Base-by-base conservation (phyloP, 257 asterid genomes). In the Solanum pimpinellifolium region DNA sequence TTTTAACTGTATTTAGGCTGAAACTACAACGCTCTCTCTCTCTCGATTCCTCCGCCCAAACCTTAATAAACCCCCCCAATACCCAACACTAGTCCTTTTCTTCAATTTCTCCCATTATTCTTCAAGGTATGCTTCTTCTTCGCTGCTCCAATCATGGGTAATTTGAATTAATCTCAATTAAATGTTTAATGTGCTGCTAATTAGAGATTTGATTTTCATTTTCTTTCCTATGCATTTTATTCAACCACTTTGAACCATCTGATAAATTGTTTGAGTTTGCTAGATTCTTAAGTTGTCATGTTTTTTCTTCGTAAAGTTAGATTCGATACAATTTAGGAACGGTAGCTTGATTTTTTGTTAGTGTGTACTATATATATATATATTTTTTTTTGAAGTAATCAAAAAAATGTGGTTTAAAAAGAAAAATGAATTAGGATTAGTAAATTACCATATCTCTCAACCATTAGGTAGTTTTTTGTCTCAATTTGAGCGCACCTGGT, bases 1-100 rank as follows among this genome's bases (percentile, higher is more conserved):
- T 9, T 9, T 35, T 31, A 16, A 65, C 82, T 70, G 70, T 12
- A 20, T 29, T 59, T 59, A 73, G 83, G 83, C 86, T 87, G 91
- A 89, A 87, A 85, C 90, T 89, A 60, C 91, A 56, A 89, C 80
- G 39, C 73, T 52, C 88, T 80, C 74, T 81, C 73, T 42, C 88
- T 87, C 74, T 81, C 70, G 89, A 85, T 84, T 59, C 69, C 81
- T 89, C 90, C 90, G 91, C 91, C 88, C 75, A 13, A 49, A 52
- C 73, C 84, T 41, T 27, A 39, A 39, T 27, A 75, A 75, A 56
- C 11, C 11, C 15, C 25, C 82, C 29, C 8, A 74, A 75, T 75
- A 69, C 73, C 60, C 7, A n/a, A 44, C 11, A 10, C 15, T 15
- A 41, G 60, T 23, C 3, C 16, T 39, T 39, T 23, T 44, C 83